phyloP scores from a whole-genome alignment of 306 rosid species.

The peach (Prunus persica) region DNA sequence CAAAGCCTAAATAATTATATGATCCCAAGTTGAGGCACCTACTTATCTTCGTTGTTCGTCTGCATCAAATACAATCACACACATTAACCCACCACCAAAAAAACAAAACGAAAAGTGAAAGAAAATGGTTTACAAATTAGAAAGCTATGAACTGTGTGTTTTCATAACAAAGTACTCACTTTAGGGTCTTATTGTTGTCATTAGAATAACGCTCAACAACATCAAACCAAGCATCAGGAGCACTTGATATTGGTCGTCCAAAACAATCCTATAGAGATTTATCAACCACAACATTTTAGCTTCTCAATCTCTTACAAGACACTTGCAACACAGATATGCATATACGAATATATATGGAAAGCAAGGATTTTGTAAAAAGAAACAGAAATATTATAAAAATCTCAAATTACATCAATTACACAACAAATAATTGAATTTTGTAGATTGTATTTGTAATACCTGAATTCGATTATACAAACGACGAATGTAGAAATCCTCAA shows the following conservation, averaged over 20 bases:
- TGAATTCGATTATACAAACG: constrained; percentile 68
- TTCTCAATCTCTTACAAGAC: not conserved
- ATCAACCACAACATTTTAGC: not conserved
- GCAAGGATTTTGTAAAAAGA: not conserved
- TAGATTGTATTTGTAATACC: constrained; percentile 20
- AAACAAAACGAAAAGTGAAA: not conserved
- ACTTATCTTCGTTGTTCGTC: constrained; percentile 57
- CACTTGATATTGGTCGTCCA: constrained; percentile 75
- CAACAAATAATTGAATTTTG: not conserved
- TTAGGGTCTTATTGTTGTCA: constrained; percentile 66
- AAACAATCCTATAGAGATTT: constrained; percentile 53
- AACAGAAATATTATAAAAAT: not conserved
- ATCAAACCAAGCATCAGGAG: constrained; percentile 82
- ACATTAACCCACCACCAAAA: not conserved
- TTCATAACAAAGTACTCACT: constrained; percentile 23
- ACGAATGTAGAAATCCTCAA: constrained; percentile 70
- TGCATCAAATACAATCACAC: constrained; percentile 22
- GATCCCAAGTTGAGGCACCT: constrained; percentile 85
- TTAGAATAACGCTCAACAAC: constrained; percentile 72
- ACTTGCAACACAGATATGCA: not conserved
- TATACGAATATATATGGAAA: not conserved
- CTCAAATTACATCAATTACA: not conserved
- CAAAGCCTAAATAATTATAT: constrained; percentile 82
- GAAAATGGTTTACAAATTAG: not conserved
- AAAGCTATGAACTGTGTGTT: not conserved